Evolutionary conservation across 2,329 filamentous ascomycete genomes (phyloP), one percentile per base, ranked within the genome.

Genomic region (Neocatenulostroma microsporum): DNA sequence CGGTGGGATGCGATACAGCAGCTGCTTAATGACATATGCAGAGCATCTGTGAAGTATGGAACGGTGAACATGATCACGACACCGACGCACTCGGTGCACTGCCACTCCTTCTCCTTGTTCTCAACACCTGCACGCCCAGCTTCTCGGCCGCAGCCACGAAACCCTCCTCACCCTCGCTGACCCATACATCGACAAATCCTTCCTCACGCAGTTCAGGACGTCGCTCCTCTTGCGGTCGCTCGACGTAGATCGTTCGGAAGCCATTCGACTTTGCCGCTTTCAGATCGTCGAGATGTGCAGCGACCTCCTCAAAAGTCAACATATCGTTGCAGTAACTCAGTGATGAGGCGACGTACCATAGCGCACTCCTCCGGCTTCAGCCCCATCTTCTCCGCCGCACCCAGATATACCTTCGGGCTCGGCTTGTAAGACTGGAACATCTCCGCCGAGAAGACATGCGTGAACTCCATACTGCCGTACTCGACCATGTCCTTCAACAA

Each of bases 371-470:
- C 55, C 0, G 78, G 71, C 41, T 70, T 50, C 30, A 78, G 43
- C 0, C 71, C 73, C 34, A 88, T 58, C 46, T 64, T 67, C 38
- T 65, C 58, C 2, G 69, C 80, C 0, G 80, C 82, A 3, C 83
- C 82, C 1, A 73, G 66, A 53, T 89, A 91, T 1, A 80, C 77
- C 34, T 57, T 64, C 8, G 74, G 72, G 41, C 75, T 69, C 2
- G 84, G 84, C 64, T 89, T 91, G 58, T 89, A 89, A 1, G 75
- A 76, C 29, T 67, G 64, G 53, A 88, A 88, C 44, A 80, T 71
- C 59, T 83, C 82, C 0, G 78, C 75, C 10, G 77, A 82, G 41
- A 81, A 64, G 25, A 87, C 48, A 36, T 68, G 62, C 17, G 68
- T 66, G 50, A 87, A 88, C 0, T 70, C 70, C 32, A 88, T 67